Percentiles rank a stretch among this genome's conserved stretches.
These are phyloP conservation scores for Platanthera zijinensis DNA, from an alignment of 106 monocot species.

Conservation along the genomic window DNA sequence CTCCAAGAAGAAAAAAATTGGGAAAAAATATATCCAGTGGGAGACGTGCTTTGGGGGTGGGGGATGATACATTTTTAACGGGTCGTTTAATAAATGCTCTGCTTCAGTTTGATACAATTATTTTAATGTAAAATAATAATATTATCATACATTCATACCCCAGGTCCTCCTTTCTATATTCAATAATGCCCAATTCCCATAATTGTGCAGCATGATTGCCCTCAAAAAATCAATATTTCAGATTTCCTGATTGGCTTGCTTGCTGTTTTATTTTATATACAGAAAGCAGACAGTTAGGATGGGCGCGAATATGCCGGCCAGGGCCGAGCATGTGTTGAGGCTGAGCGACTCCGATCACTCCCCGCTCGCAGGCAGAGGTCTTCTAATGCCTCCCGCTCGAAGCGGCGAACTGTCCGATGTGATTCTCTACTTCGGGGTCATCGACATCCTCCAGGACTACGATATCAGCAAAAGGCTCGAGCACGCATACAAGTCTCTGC, in stretches of 20 bases:
- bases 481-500: constrained; percentile 58
- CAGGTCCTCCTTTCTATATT: neutral
- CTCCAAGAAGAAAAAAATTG: too few species aligned
- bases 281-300: constrained; percentile 53
- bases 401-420: constrained; percentile 43
- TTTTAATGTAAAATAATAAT: too few species aligned
- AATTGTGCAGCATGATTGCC: neutral
- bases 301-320: constrained; percentile 69
- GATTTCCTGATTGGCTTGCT: neutral
- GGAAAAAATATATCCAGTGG: too few species aligned
- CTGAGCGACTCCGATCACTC: constrained; percentile 34
- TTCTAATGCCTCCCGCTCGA: constrained; percentile 11
- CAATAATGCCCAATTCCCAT: neutral
- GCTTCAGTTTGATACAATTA: too few species aligned
- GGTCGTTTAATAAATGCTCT: too few species aligned
- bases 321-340: constrained; percentile 45
- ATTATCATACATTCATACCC: neutral
- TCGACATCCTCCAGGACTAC: constrained; percentile 58
- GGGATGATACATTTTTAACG: too few species aligned
- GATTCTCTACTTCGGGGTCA: constrained; percentile 50
- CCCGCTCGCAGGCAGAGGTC: constrained; percentile 7
- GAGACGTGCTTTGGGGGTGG: too few species aligned
- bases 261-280: constrained; percentile 6
- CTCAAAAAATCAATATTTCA: neutral
- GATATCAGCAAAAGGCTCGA: constrained; percentile 47